Evolutionary conservation across 106 monocot species (phyloP), one percentile per base, ranked within the genome.

Genomic region (Dendrobium huoshanense): DNA sequence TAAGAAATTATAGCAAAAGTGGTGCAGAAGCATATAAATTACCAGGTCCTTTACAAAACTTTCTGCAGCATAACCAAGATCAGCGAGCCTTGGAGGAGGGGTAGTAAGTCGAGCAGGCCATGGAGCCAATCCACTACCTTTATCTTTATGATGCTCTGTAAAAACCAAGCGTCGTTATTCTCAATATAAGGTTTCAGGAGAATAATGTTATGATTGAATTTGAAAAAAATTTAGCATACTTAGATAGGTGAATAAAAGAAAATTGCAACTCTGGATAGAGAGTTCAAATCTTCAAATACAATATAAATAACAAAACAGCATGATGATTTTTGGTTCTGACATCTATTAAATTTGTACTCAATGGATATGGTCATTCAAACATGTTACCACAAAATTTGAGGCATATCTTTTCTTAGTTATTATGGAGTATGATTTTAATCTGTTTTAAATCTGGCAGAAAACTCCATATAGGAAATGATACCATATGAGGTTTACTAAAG

Each of bases 71-170:
- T 85, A 80, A 80, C 85, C 87, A 78, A 97, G 77, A 80, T 92
- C 92, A 78, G 90, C 83, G 31, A 97, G 87, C 29, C 96, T 89
- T 75, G 96, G 92, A 45, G 96, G 89, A 70, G 94, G 86, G 24
- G 90, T 54, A 48, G 85, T 90, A 61, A 92, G 80, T 29, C 96
- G 84, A 80, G 84, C 82, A 43, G 96, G 96, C 96, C 96, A 97
- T 77, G 96, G 94, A 64, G 85, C 94, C 85, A 97, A 85, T 72
- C 87, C 89, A 87, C 89, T 94, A 16, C 94, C 96, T 77, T 78
- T 82, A 73, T 82, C 83, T 83, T 82, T 90, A 44, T 97, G 90
- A 43, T 80, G 80, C 79, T 89, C 96, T 97, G 88, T 48, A 22
- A 72, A 81, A 81, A 42, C 18, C 7, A 65, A 72, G 3, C 43